Conservation (phyloP, 768 basidiomycete genomes). For the Lactarius quietus region DNA sequence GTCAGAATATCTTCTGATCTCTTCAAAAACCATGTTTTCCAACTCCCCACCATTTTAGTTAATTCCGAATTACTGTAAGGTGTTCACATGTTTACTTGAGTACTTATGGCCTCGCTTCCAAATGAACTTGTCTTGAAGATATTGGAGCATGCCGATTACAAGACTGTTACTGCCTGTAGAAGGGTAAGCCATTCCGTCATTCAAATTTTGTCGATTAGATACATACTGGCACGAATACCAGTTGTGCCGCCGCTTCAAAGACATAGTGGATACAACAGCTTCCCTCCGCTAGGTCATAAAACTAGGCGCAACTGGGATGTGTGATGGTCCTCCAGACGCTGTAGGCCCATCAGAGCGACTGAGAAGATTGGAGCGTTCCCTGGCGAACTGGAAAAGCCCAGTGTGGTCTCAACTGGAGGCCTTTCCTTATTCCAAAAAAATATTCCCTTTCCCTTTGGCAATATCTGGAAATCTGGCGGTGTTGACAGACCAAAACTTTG, state of each 20-base stretch:
- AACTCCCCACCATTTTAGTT: too few relatives aligned
- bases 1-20: too few relatives aligned
- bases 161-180: constrained; percentile 8
- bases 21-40: too few relatives aligned
- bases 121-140: neutral
- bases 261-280: constrained; percentile 3
- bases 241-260: constrained; percentile 6
- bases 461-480: constrained; percentile 5
- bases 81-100: too few relatives aligned
- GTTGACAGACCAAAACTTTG: neutral
- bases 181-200: neutral
- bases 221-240: neutral
- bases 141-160: constrained; percentile 5
- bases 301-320: constrained; percentile 9
- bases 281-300: constrained; percentile 1
- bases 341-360: neutral
- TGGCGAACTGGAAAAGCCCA: neutral
- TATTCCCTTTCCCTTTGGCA: neutral
- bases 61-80: too few relatives aligned
- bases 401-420: neutral
- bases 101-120: neutral
- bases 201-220: neutral
- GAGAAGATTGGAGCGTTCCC: neutral
- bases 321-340: neutral
- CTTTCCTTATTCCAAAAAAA: constrained; percentile 1